Conservation (phyloP, 1,284 basidiomycete genomes). For the Singerocomus rubriflavus region DNA sequence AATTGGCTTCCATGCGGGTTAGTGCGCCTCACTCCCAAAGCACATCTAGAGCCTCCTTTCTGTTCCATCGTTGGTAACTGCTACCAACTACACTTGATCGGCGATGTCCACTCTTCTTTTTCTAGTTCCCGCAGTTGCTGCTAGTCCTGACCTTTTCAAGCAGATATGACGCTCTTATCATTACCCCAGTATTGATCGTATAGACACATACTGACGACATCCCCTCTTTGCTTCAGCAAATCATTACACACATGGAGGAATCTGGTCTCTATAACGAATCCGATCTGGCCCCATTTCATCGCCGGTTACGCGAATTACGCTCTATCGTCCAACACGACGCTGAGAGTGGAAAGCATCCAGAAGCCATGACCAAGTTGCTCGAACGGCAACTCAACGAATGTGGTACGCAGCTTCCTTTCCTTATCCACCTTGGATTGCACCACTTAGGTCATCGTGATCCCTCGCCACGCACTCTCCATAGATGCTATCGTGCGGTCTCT, state of each 20-base stretch:
- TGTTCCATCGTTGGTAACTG: slow-evolving; percentile 3
- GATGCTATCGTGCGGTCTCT: slow-evolving; percentile 76
- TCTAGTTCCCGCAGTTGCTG: slow-evolving; percentile 12
- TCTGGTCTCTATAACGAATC: slow-evolving; percentile 89
- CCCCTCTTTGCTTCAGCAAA: slow-evolving; percentile 62
- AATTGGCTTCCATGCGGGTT: slow-evolving; percentile 91
- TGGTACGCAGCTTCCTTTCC: slow-evolving; percentile 54
- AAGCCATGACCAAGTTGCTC: slow-evolving; percentile 86
- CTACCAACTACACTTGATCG: background rate
- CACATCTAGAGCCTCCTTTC: slow-evolving; percentile 3
- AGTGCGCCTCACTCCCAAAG: slow-evolving; percentile 38
- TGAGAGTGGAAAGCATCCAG: slow-evolving; percentile 80
- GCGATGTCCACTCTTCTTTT: slow-evolving; percentile 1
- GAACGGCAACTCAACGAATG: slow-evolving; percentile 90
- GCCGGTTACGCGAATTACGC: slow-evolving; percentile 75
- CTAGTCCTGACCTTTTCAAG: slow-evolving; percentile 26
- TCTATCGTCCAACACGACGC: slow-evolving; percentile 81
- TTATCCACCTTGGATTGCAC: slow-evolving; percentile 10
- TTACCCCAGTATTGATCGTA: slow-evolving; percentile 15
- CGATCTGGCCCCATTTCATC: slow-evolving; percentile 83
- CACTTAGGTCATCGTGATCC: background rate
- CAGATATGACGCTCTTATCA: slow-evolving; percentile 23
- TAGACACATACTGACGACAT: slow-evolving; percentile 29
- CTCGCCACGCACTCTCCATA: slow-evolving; percentile 30
- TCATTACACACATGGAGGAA: slow-evolving; percentile 91